These are phyloP conservation scores for Reticulomyxa filosa DNA, from an alignment of 78 protist genomes.

Conservation along the genomic window DNA sequence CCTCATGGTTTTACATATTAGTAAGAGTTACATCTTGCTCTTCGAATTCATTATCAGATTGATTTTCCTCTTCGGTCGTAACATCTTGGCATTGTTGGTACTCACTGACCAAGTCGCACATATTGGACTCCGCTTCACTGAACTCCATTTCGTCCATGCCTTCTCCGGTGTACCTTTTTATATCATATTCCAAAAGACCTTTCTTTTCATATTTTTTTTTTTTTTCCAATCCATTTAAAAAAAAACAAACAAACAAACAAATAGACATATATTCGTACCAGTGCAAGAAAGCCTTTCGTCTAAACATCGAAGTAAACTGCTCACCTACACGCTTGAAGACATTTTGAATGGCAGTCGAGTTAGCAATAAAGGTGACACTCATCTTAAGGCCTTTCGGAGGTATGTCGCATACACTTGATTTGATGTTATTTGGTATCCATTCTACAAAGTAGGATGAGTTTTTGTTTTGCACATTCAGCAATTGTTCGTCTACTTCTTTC, in stretches of 20 bases:
- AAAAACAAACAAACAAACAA: too few relatives aligned
- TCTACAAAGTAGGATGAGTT: constrained; percentile 82
- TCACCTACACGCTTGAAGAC: constrained; percentile 79
- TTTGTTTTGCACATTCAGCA: constrained; percentile 77
- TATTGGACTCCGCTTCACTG: constrained; percentile 93
- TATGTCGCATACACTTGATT: constrained; percentile 89
- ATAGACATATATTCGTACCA: too few relatives aligned
- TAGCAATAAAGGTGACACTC: constrained; percentile 87
- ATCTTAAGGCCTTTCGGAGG: constrained; percentile 90
- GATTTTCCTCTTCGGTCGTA: constrained; percentile 56
- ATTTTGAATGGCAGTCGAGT: constrained; percentile 91
- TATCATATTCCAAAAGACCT: too few relatives aligned
- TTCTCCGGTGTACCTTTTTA: constrained; percentile 94
- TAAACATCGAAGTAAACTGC: constrained; percentile 92
- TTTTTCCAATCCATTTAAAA: too few relatives aligned
- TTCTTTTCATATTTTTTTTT: too few relatives aligned
- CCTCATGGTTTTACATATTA: too few relatives aligned
- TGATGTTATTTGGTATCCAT: constrained; percentile 97
- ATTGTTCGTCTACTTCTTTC: constrained; percentile 93
- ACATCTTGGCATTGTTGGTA: constrained; percentile 80
- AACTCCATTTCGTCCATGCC: constrained; percentile 97
- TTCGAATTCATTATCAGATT: constrained; percentile 43
- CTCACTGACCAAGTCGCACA: constrained; percentile 88
- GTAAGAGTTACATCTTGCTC: constrained; percentile 43
- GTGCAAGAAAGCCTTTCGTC: constrained; percentile 93